Percentiles rank a stretch among this genome's conserved stretches.
These are phyloP conservation scores for Dothideomycetes sp. DNA, from an alignment of 2,329 filamentous ascomycete species.

Conservation along the genomic window DNA sequence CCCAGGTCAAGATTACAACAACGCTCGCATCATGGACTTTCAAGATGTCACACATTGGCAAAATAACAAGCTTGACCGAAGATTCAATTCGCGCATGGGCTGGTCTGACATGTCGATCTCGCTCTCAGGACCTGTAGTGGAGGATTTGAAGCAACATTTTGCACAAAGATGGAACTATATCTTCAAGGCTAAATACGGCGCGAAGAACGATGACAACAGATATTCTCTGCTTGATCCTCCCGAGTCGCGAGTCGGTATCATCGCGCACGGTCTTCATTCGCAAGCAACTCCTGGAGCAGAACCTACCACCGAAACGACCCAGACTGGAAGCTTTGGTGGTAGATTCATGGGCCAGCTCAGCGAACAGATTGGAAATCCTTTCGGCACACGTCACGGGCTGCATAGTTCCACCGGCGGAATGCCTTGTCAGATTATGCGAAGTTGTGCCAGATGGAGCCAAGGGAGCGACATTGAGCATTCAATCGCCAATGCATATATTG, in stretches of 20 bases:
- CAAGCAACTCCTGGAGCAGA: slow-evolving; percentile 14
- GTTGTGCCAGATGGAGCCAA: slow-evolving; percentile 46
- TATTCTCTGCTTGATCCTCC: slow-evolving; percentile 31
- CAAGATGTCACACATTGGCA: slow-evolving; percentile 67
- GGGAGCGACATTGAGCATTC: slow-evolving; percentile 58
- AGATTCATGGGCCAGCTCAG: too few relatives aligned
- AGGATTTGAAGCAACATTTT: slow-evolving; percentile 69
- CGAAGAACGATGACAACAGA: slow-evolving; percentile 36
- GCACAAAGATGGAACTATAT: slow-evolving; percentile 88
- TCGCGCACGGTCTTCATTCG: slow-evolving; percentile 19
- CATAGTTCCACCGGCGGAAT: slow-evolving; percentile 13
- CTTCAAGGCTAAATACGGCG: slow-evolving; percentile 67
- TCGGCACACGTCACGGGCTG: slow-evolving; percentile 13
- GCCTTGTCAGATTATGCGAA: slow-evolving; percentile 65
- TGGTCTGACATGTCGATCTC: slow-evolving; percentile 83
- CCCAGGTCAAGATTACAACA: slow-evolving; percentile 88
- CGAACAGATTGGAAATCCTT: slow-evolving; percentile 11
- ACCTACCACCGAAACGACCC: too few relatives aligned
- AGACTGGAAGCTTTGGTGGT: too few relatives aligned
- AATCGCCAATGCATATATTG: slow-evolving; percentile 77
- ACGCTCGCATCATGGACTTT: slow-evolving; percentile 74
- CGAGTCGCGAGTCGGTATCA: slow-evolving; percentile 23
- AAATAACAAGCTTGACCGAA: slow-evolving; percentile 73
- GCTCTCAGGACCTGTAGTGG: slow-evolving; percentile 61
- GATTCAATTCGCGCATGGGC: slow-evolving; percentile 66